Evolutionary conservation across 2,329 filamentous ascomycete species (phyloP), one percentile per base, ranked within the genome.

Genomic region (Chalaropsis thielavioides): DNA sequence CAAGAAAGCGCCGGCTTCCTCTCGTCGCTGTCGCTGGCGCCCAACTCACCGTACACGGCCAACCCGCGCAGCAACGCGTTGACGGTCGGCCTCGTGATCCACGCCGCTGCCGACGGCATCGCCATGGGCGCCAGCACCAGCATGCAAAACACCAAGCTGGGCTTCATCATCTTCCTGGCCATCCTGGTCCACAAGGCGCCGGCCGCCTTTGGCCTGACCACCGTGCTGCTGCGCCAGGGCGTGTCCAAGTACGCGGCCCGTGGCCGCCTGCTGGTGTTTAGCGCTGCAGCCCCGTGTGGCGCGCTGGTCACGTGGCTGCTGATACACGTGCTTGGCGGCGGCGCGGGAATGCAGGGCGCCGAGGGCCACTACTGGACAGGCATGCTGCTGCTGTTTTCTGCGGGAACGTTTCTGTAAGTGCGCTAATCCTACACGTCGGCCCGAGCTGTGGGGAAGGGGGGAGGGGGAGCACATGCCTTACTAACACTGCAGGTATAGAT

Each of bases 101-200:
- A 99, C 73, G 90, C 94, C 0, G 89, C 89, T 1, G 92, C 94
- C 1, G 94, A 99, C 72, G 94, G 94, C 17, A 96, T 99, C 68
- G 94, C 94, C 1, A 86, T 99, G 76, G 94, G 94, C 24, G 94
- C 94, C 27, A 96, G 92, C 0, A 89, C 88, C 2, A 87, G 89
- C 3, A 83, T 85, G 2, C 79, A 84, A 1, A 86, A 90, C 70
- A 84, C 84, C 68, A 87, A 87, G 66, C 77, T 99, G 11, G 90
- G 89, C 43, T 84, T 97, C 67, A 89, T 99, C 70, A 90, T 99
- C 46, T 99, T 99, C 74, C 76, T 96, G 49, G 94, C 94, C 11
- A 94, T 99, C 70, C 95, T 99, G 89, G 84, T 97, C 5, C 94
- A 99, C 75, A 99, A 97, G 76, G 92, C 91, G 0, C 92, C 92